Evolutionary conservation across 768 basidiomycete species (phyloP).

Genomic region (Hygrophoropsis aurantiaca): DNA sequence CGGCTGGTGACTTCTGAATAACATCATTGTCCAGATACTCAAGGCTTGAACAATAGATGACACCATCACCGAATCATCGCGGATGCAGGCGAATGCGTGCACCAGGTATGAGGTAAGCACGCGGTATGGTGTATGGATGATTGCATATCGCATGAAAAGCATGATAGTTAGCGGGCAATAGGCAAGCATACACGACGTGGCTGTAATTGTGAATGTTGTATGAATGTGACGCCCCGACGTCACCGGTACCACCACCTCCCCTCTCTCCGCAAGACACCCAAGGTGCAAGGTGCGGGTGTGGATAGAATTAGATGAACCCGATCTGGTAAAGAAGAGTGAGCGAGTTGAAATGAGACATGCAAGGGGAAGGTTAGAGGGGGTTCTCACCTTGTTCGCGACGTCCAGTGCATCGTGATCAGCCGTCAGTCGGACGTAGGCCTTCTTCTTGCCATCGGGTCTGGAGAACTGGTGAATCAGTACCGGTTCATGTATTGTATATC

Average conservation of each 20-base stretch:
- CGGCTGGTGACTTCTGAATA: no score
- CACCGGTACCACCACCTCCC: no score
- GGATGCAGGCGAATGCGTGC: no score
- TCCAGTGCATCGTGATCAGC: conserved; percentile 96
- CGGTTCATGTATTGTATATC: no score
- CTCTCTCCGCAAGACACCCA: background rate
- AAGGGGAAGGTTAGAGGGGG: background rate
- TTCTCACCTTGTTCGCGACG: conserved; percentile 90
- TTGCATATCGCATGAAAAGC: background rate
- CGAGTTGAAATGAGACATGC: background rate
- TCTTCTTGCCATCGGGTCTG: conserved; percentile 98
- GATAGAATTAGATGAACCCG: conserved; percentile 78
- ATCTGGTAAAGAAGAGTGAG: conserved; percentile 49
- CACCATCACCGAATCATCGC: no score
- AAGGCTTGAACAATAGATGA: no score
- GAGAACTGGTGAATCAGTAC: no score
- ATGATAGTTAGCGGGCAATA: background rate
- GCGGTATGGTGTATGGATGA: background rate
- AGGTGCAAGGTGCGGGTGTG: background rate
- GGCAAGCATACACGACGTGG: conserved; percentile 9
- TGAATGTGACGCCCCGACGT: no score
- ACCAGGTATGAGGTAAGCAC: no score
- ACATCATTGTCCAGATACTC: no score
- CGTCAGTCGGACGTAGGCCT: conserved; percentile 95
- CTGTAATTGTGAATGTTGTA: conserved; percentile 4